phyloP scores from a whole-genome alignment of 1,284 basidiomycete genomes.

The Trametes polyzona region DNA sequence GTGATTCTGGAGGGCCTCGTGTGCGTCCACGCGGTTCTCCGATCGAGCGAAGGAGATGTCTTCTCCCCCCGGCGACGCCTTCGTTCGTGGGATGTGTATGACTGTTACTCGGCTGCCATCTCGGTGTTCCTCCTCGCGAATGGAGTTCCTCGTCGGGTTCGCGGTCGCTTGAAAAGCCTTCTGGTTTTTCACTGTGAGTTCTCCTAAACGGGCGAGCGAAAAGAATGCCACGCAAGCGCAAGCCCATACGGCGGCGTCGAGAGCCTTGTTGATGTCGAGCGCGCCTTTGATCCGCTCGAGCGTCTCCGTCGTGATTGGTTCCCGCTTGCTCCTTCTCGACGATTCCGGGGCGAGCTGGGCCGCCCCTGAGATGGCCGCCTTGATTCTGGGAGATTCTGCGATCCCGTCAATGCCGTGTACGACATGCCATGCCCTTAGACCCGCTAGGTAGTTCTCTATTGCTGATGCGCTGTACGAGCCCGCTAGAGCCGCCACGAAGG shows the following conservation, averaged over 20 bases:
- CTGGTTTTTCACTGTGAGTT: slow-evolving; percentile 39
- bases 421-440: slow-evolving; percentile 32
- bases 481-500: slow-evolving; percentile 23
- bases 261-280: slow-evolving; percentile 15
- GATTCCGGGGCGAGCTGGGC: slow-evolving; percentile 4
- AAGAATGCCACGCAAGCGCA: slow-evolving; percentile 42
- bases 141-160: background rate
- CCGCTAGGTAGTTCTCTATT: slow-evolving; percentile 27
- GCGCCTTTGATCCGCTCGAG: slow-evolving; percentile 5
- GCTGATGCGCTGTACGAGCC: slow-evolving; percentile 24
- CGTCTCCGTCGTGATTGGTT: slow-evolving; percentile 16
- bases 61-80: background rate
- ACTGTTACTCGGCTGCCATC: background rate
- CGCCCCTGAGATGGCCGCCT: slow-evolving; percentile 12
- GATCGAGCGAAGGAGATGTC: slow-evolving; percentile 37
- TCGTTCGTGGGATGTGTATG: background rate
- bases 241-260: slow-evolving; percentile 38
- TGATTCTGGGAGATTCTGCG: slow-evolving; percentile 7
- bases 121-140: background rate
- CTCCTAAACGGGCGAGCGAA: slow-evolving; percentile 33
- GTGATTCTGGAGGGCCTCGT: background rate
- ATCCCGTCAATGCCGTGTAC: slow-evolving; percentile 28
- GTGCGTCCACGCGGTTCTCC: background rate
- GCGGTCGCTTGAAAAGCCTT: slow-evolving; percentile 28
- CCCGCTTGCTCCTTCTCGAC: slow-evolving; percentile 6